phyloP scores from a whole-genome alignment of 768 basidiomycete species.

The Tylopilus sp. region DNA sequence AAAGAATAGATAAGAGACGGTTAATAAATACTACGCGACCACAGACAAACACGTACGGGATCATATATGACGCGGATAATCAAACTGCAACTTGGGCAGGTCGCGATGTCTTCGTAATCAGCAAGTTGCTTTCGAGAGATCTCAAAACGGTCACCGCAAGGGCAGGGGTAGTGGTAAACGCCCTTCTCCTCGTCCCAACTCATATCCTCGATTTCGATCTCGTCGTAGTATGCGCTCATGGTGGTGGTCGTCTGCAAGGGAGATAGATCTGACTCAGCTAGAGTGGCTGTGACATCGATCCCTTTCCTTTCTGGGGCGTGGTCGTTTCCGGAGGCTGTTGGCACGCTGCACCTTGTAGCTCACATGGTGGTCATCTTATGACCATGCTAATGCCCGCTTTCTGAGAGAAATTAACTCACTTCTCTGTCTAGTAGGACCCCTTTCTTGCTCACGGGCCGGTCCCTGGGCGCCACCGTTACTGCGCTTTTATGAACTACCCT shows the following conservation, averaged over 20 bases:
- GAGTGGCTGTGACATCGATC: constrained; percentile 6
- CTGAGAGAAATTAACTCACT: background rate
- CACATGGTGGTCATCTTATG: background rate
- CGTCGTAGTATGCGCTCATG: constrained; percentile 92
- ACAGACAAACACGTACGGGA: constrained; percentile 60
- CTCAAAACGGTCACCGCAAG: constrained; percentile 97
- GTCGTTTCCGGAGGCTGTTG: background rate
- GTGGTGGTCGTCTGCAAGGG: background rate
- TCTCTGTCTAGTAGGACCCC: background rate
- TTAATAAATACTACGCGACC: constrained; percentile 6
- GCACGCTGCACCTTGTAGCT: background rate
- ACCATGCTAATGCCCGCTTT: background rate
- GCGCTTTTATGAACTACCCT: background rate
- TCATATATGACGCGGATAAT: constrained; percentile 92
- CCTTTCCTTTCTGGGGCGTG: background rate
- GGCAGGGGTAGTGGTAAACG: constrained; percentile 95
- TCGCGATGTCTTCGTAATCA: constrained; percentile 91
- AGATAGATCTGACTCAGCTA: constrained; percentile 3
- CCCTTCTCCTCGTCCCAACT: constrained; percentile 77
- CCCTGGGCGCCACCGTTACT: background rate
- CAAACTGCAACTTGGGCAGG: constrained; percentile 93
- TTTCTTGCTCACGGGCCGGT: background rate
- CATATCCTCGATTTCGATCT: constrained; percentile 97
- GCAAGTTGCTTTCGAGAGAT: constrained; percentile 82
- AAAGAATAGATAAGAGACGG: background rate